phyloP scores from a whole-genome alignment of 495 filamentous ascomycete genomes.

The Trypethelium eluteriae region DNA sequence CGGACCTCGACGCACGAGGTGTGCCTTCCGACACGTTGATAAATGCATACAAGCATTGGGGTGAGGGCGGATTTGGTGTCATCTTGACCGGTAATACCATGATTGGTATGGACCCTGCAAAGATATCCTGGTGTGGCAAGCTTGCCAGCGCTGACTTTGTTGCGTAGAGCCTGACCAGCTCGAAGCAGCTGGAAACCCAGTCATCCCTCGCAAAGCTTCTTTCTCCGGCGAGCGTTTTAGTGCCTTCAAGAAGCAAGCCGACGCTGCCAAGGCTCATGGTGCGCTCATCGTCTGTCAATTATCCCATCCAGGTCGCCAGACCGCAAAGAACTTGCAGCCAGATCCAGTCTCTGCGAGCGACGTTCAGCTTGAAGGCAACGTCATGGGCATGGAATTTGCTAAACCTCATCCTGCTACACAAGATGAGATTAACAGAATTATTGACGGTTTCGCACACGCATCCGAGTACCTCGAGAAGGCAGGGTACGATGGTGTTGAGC shows the following conservation, averaged over 20 bases:
- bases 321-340: conserved; percentile 40
- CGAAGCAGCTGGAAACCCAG: conserved; percentile 50
- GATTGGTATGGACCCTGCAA: conserved; percentile 30
- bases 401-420: conserved; percentile 44
- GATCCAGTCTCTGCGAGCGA: conserved; percentile 55
- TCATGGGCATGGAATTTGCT: conserved; percentile 43
- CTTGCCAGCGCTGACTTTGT: no score
- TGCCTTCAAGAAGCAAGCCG: conserved; percentile 47
- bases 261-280: conserved; percentile 45
- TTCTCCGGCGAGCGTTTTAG: conserved; percentile 52
- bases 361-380: conserved; percentile 44
- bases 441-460: conserved; percentile 48
- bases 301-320: conserved; percentile 57
- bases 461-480: conserved; percentile 51
- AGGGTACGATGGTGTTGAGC: conserved; percentile 52
- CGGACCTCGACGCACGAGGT: conserved; percentile 43
- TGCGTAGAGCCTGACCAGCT: conserved; percentile 45
- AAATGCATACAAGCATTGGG: conserved; percentile 54
- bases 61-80: conserved; percentile 49
- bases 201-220: conserved; percentile 44
- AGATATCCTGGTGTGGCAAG: neutral
- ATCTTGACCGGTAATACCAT: conserved; percentile 59
- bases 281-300: conserved; percentile 52
- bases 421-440: conserved; percentile 44
- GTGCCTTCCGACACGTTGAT: conserved; percentile 51